Evolutionary conservation across 352 stramenopile genomes (phyloP), one percentile per base, ranked within the genome.

Genomic region (Phytophthora cajani): DNA sequence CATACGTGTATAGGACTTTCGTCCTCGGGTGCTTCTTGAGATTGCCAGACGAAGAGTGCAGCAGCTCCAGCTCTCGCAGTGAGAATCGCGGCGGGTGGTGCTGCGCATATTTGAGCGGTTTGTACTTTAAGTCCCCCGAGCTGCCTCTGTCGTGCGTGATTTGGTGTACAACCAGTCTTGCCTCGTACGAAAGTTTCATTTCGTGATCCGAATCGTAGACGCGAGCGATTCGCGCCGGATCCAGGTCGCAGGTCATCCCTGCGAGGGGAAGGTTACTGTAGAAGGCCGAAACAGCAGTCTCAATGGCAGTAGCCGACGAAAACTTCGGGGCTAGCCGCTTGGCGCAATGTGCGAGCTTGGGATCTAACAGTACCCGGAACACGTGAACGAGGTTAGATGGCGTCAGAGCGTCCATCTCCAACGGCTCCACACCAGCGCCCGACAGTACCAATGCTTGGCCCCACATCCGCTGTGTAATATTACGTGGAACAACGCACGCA

Each of bases 151-250:
- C 60, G 7, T 58, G 47, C 3, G 71, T 81, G 9, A 89, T 36
- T 50, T 84, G 77, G 27, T 84, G 79, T n/a, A 91, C 76, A 14
- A 89, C 84, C 46, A 88, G 50, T 36, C 67, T 71, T n/a, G 81
- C 85, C 40, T 93, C 88, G 56, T 93, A 92, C 19, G 81, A 92
- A 10, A 95, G 67, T 67, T 95, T 95, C 42, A 95, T 75, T 58
- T 89, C 62, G 54, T 84, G 69, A 27, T 74, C 61, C 1, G 77
- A 73, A 58, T 92, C 81, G 62, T 93, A 93, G 11, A 93, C 81
- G 23, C 83, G 81, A 38, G 88, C 88, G 51, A 92, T 77, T 30
- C 86, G 78, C 9, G 58, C 68, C 27, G 84, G 80, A 61, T 93
- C 81, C 50, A 95, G 38, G 58, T 93, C 88, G 56, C 88, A 95